Base-by-base conservation (phyloP, 345 rosid genomes). In the Hibiscus trionum region DNA sequence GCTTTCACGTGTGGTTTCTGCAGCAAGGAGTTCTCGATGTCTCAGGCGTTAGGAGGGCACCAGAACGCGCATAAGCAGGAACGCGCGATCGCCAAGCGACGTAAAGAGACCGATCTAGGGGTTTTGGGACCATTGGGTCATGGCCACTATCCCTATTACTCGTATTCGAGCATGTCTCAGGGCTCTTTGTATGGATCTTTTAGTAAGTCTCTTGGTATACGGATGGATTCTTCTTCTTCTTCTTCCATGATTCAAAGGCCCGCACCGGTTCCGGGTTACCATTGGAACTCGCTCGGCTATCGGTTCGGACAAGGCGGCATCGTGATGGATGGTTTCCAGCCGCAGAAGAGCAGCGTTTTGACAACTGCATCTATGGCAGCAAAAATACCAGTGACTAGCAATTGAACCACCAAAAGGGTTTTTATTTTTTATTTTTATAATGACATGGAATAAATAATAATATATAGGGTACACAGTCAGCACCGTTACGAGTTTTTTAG, bases 21-120 rank as follows among this genome's bases (percentile, higher is more conserved):
- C 70, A 82, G 76, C 50, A 81, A 86, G 52, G 77, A 73, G 7
- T 83, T 84, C 26, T 75, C 84, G 0, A 81, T 86, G 0, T 75
- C 86, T 4, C 85, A 84, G 59, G 86, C 88, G 0, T 46, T 86
- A 0, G 88, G 86, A 0, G 88, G 86, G 1, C 88, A 86, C 33
- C 86, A 84, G 61, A 84, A 86, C 33, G 86, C 82, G 0, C 88
- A 86, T 37, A 86, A 84, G 55, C 80, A 75, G 57, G 90, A 86
- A 65, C 74, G 85, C 4, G 77, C 77, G 0, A 5, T 77, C 0
- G 86, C 80, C 4, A 84, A 86, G 62, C 77, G 71, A 31, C 77
- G 78, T 1, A 79, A 81, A 37, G 80, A 78, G 35, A 67, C 75
- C 64, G 81, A 73, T 3, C 3, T 70, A 3, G 77, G 66, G 27